Base-by-base conservation (phyloP, 164 flowering plant species). In the Hamamelis virginiana region DNA sequence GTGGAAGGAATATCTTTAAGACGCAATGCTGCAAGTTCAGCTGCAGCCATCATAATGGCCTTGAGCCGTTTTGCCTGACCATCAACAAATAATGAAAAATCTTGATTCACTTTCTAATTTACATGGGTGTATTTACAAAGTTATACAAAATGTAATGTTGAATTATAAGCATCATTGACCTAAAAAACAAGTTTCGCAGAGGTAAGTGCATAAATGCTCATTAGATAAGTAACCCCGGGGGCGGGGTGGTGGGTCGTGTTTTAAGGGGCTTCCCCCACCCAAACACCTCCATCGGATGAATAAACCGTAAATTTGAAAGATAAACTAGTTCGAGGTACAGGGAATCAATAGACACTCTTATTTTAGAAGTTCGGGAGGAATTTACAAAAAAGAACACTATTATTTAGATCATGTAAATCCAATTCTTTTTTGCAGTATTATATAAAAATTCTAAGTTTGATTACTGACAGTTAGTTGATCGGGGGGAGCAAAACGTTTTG, bases 21-120 rank as follows among this genome's bases (percentile, higher is more conserved):
- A 52, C 94, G 94, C 69, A 91, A 60, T 57, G 96, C 97, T 26
- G 92, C 95, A 76, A 90, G 79, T 74, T 94, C 91, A 71, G 97
- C 91, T 21, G 94, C 94, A 78, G 95, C 97, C 89, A 91, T 76
- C 97, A 94, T 91, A 62, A 90, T 87, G 64, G 95, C 93, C 85
- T 94, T 90, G 14, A 94, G 87, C 66, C 90, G 83, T 80, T 81
- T 87, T 60, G 97, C 97, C 97, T 94, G 79, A 62, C 44, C 44
- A 71, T 60, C 41, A 67, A 57, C 19, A 74, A 48, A 62, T 25
- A 21, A 66, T 28, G 33, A 59, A 21, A 55, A 46, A 19, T 28
- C 5, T 5, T 43, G 1, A 21, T 14, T 21, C 71, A 47, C 10
- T 28, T 45, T 23, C 6, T 2, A 33, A 33, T 33, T n/a, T n/a